Evolutionary conservation across 129 eudicot species (phyloP).

Genomic region (Flaveria trinervia): DNA sequence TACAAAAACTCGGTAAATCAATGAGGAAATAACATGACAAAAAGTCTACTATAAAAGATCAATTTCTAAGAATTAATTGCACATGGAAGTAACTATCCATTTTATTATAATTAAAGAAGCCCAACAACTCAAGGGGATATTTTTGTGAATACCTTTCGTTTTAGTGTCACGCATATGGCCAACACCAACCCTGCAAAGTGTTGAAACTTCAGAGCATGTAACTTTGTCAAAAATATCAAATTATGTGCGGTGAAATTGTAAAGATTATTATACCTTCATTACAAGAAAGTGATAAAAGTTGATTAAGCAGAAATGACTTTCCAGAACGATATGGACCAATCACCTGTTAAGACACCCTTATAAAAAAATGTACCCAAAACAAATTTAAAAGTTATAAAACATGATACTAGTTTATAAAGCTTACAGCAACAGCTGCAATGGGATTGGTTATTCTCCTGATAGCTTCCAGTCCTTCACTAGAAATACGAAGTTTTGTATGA

Average conservation of each 20-base stretch:
- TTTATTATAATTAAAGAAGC: neutral
- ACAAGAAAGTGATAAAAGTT: conserved; percentile 97
- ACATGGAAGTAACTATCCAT: too few species aligned
- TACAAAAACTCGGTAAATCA: too few species aligned
- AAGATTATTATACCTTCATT: conserved; percentile 63
- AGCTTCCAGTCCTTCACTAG: conserved; percentile 88
- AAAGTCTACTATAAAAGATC: too few species aligned
- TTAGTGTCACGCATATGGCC: conserved; percentile 99
- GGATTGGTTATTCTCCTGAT: conserved; percentile 82
- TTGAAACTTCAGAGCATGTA: conserved; percentile 34
- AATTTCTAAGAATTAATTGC: too few species aligned
- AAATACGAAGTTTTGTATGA: conserved; percentile 91
- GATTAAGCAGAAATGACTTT: conserved; percentile 94
- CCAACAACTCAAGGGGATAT: neutral
- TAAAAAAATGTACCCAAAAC: conserved; percentile 4
- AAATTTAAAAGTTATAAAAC: neutral
- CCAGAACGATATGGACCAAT: conserved; percentile 99
- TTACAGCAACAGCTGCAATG: conserved; percentile 95
- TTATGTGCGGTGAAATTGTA: conserved; percentile 8
- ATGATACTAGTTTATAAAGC: conserved; percentile 31
- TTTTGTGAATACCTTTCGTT: conserved; percentile 70
- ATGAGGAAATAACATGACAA: too few species aligned
- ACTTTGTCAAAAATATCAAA: conserved; percentile 31
- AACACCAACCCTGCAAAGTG: conserved; percentile 85
- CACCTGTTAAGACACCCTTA: conserved; percentile 59